A percentile compares a stretch with the other conserved stretches of the same genome.
Evolutionary conservation across 2,329 filamentous ascomycete genomes (phyloP).

Genomic region (Septoria linicola): DNA sequence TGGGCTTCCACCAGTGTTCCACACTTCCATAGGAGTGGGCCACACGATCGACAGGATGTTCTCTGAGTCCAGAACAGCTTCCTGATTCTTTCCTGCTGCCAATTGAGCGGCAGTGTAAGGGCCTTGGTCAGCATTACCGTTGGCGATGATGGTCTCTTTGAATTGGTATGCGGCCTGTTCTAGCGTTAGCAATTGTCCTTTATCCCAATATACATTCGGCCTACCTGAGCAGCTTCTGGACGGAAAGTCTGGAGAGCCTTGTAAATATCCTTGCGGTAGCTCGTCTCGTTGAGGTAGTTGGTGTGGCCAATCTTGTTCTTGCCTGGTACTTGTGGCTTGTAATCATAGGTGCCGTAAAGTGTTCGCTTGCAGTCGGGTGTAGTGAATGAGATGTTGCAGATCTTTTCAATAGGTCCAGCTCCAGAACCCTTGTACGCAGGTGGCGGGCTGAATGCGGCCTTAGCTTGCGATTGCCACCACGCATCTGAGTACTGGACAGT

Average conservation of each 20-base stretch:
- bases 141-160: conserved; percentile 57
- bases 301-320: conserved; percentile 48
- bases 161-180: conserved; percentile 55
- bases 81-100: conserved; percentile 37
- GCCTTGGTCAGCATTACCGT: conserved; percentile 52
- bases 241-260: conserved; percentile 57
- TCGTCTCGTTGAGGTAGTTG: conserved; percentile 50
- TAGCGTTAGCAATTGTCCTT: neutral
- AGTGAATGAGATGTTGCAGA: conserved; percentile 53
- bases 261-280: conserved; percentile 56
- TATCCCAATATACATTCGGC: neutral
- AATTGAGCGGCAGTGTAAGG: conserved; percentile 39
- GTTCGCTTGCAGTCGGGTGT: conserved; percentile 56
- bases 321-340: conserved; percentile 46
- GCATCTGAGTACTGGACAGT: conserved; percentile 22
- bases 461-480: conserved; percentile 26
- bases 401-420: conserved; percentile 30
- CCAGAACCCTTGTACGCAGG: conserved; percentile 5
- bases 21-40: conserved; percentile 57
- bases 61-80: conserved; percentile 66
- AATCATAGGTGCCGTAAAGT: conserved; percentile 56
- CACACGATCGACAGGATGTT: conserved; percentile 58
- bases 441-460: conserved; percentile 20
- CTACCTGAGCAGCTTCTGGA: conserved; percentile 43
- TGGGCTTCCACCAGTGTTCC: conserved; percentile 59